Evolutionary conservation across 1,139 yeast species (phyloP).

Genomic region (Blastobotrys apis): DNA sequence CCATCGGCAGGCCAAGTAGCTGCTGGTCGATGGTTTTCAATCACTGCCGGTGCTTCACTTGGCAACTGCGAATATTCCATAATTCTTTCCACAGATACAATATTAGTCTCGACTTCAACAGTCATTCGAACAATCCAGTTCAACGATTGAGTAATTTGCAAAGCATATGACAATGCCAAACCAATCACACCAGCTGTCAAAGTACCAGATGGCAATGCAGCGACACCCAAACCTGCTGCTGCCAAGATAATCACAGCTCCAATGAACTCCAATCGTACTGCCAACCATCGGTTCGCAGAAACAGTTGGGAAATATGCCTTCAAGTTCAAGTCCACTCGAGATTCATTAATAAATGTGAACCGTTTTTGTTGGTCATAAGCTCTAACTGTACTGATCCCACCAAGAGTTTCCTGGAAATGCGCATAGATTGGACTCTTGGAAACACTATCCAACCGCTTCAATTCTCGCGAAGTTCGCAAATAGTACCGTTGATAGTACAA

Average conservation of each 20-base stretch:
- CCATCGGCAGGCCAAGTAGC: constrained; percentile 77
- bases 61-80: constrained; percentile 73
- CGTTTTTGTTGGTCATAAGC: constrained; percentile 78
- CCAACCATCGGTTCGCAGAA: constrained; percentile 94
- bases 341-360: constrained; percentile 68
- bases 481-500: constrained; percentile 85
- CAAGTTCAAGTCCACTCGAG: constrained; percentile 79
- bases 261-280: constrained; percentile 83
- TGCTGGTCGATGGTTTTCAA: constrained; percentile 67
- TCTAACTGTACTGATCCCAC: constrained; percentile 84
- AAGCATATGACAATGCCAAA: constrained; percentile 84
- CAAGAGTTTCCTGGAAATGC: constrained; percentile 92
- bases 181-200: constrained; percentile 90
- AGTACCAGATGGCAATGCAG: constrained; percentile 60
- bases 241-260: constrained; percentile 85
- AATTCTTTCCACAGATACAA: constrained; percentile 93
- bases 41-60: constrained; percentile 77
- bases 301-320: constrained; percentile 91
- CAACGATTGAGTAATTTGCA: constrained; percentile 86
- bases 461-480: constrained; percentile 82
- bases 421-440: constrained; percentile 94
- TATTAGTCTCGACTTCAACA: constrained; percentile 94
- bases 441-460: constrained; percentile 85
- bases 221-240: constrained; percentile 76
- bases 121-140: constrained; percentile 99